A percentile compares a stretch with the other conserved stretches of the same genome.
phyloP scores from a whole-genome alignment of 2,329 filamentous ascomycete species.

The Penicillium griseofulvum region DNA sequence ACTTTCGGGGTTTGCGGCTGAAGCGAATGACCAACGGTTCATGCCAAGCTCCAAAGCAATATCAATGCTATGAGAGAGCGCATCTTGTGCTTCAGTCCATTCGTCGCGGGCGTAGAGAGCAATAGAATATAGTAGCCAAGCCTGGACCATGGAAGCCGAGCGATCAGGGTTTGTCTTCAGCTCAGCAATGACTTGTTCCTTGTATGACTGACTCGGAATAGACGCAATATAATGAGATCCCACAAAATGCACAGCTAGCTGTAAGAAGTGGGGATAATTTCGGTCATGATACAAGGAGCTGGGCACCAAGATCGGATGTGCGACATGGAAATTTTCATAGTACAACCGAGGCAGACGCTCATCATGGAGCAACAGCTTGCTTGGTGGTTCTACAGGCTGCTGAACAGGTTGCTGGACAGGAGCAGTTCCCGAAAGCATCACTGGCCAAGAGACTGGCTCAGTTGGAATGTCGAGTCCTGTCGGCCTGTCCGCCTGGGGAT shows the following conservation, averaged over 20 bases:
- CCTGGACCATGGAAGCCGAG: constrained; percentile 39
- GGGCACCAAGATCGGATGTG: constrained; percentile 56
- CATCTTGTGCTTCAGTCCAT: constrained; percentile 30
- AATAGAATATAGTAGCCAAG: constrained; percentile 38
- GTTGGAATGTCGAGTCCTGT: constrained; percentile 19
- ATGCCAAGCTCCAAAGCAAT: constrained; percentile 73
- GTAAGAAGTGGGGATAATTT: constrained; percentile 47
- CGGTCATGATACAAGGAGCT: constrained; percentile 38
- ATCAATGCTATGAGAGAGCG: constrained; percentile 62
- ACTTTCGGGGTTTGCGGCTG: constrained; percentile 46
- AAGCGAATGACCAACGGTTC: constrained; percentile 62
- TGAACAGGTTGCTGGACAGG: constrained; percentile 12
- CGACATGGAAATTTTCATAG: constrained; percentile 53
- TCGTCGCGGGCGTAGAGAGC: constrained; percentile 36
- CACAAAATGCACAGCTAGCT: constrained; percentile 52
- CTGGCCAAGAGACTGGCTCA: constrained; percentile 21
- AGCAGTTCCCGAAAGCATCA: constrained; percentile 19
- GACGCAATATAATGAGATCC: constrained; percentile 51
- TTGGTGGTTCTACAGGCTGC: constrained; percentile 14
- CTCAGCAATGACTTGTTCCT: constrained; percentile 27
- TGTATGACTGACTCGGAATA: constrained; percentile 20
- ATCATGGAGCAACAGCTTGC: constrained; percentile 23
- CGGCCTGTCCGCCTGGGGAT: constrained; percentile 15
- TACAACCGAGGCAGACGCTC: constrained; percentile 47
- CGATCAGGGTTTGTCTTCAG: constrained; percentile 23